Percentiles rank a stretch among this genome's conserved stretches.
Evolutionary conservation across 345 rosid species (phyloP).

Genomic region (Melaleuca alternifolia): DNA sequence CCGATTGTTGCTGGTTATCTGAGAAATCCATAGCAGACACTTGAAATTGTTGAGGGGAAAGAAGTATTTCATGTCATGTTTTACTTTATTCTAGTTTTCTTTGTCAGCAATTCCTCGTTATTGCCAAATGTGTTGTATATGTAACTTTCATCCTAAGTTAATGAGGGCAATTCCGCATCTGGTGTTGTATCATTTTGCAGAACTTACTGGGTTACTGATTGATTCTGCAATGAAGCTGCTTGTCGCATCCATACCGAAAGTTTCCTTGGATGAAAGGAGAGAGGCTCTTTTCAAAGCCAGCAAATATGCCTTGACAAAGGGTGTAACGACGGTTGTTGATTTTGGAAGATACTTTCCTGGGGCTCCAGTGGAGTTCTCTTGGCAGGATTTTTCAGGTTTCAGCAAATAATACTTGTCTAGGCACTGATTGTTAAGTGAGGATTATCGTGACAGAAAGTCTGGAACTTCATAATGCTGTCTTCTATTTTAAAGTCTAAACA

Average conservation of each 20-base stretch:
- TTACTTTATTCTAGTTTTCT: neutral
- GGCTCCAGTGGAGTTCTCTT: conserved; percentile 41
- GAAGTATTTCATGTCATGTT: neutral
- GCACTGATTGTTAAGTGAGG: neutral
- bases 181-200: conserved; percentile 21
- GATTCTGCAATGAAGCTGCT: conserved; percentile 87
- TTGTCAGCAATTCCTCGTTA: neutral
- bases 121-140: neutral
- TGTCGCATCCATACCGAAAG: conserved; percentile 43
- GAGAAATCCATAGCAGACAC: neutral
- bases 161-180: neutral
- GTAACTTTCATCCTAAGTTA: neutral
- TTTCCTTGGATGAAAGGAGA: conserved; percentile 66
- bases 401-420: neutral
- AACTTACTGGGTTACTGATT: conserved; percentile 68
- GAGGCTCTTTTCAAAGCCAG: conserved; percentile 74
- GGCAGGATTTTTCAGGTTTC: conserved; percentile 91
- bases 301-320: conserved; percentile 62
- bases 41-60: neutral
- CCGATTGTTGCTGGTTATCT: neutral
- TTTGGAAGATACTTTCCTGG: conserved; percentile 85
- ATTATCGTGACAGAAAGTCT: neutral
- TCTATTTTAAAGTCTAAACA: neutral
- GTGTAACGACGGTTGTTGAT: conserved; percentile 83
- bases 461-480: neutral